phyloP scores from a whole-genome alignment of 768 basidiomycete genomes.

The Lactarius tabidus region DNA sequence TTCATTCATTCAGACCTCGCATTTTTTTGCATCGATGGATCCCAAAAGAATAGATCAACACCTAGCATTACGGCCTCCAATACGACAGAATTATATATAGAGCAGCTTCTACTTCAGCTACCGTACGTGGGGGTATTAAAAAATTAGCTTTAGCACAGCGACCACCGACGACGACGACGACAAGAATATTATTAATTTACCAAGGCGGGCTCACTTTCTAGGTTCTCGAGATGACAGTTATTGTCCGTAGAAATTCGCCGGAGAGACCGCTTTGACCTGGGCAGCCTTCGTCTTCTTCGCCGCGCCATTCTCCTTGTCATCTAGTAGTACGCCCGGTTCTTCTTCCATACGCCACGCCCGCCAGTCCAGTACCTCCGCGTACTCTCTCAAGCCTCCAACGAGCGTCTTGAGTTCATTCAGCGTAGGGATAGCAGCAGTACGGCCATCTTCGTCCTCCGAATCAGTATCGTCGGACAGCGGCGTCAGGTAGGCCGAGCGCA shows the following conservation, averaged over 20 bases:
- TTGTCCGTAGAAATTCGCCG: constrained; percentile 18
- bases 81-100: constrained; percentile 16
- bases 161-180: not conserved
- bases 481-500: constrained; percentile 8
- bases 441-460: constrained; percentile 12
- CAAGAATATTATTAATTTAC: not conserved
- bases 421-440: constrained; percentile 27
- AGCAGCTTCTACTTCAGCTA: constrained; percentile 1
- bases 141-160: constrained; percentile 1
- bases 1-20: no score
- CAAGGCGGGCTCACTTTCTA: not conserved
- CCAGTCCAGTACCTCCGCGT: constrained; percentile 59
- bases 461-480: constrained; percentile 13
- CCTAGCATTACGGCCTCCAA: not conserved
- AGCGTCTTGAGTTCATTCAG: constrained; percentile 41
- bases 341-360: constrained; percentile 39
- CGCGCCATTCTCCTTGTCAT: constrained; percentile 7
- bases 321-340: constrained; percentile 12
- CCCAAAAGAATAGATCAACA: not conserved
- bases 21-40: no score
- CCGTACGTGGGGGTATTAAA: not conserved
- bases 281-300: constrained; percentile 14
- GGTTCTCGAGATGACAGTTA: not conserved
- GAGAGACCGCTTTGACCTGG: constrained; percentile 9
- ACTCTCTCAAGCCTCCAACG: constrained; percentile 53